Conservation (phyloP, 2,329 filamentous ascomycete genomes). For the Chaetomium sp. region DNA sequence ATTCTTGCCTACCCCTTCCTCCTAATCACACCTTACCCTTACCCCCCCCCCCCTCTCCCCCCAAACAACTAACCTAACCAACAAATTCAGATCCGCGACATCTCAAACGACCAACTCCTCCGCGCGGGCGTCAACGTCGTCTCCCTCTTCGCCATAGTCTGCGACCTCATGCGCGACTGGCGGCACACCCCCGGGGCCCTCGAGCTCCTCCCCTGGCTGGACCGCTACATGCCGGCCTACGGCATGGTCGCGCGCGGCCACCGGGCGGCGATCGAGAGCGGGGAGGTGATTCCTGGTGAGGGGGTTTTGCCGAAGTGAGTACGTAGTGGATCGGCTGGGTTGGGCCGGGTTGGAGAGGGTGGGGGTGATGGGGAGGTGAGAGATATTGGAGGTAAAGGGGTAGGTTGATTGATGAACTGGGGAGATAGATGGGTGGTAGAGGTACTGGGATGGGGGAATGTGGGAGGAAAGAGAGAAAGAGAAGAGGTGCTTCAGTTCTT, state of each 20-base stretch:
- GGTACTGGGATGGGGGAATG: too few relatives aligned
- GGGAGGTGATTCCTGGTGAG: constrained; percentile 53
- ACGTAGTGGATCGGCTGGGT: not conserved
- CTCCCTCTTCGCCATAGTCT: constrained; percentile 56
- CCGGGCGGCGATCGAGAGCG: constrained; percentile 36
- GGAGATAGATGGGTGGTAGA: too few relatives aligned
- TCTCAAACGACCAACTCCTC: constrained; percentile 62
- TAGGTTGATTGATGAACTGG: too few relatives aligned
- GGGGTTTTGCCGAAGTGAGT: constrained; percentile 17
- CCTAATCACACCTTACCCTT: not conserved
- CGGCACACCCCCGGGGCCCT: constrained; percentile 44
- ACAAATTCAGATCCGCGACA: constrained; percentile 56
- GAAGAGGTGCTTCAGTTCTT: too few relatives aligned
- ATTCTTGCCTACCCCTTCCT: not conserved
- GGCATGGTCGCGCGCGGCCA: constrained; percentile 44
- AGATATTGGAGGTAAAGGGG: not conserved
- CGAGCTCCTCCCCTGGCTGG: constrained; percentile 57
- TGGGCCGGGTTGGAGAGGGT: not conserved
- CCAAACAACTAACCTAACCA: constrained; percentile 31
- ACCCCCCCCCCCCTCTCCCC: not conserved
- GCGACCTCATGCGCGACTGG: constrained; percentile 68
- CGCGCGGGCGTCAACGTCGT: constrained; percentile 59
- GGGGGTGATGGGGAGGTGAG: not conserved
- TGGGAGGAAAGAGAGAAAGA: too few relatives aligned
- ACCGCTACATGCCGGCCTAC: constrained; percentile 59